These are phyloP conservation scores for Candida germanica DNA, from an alignment of 805 yeast species.

Conservation along the genomic window DNA sequence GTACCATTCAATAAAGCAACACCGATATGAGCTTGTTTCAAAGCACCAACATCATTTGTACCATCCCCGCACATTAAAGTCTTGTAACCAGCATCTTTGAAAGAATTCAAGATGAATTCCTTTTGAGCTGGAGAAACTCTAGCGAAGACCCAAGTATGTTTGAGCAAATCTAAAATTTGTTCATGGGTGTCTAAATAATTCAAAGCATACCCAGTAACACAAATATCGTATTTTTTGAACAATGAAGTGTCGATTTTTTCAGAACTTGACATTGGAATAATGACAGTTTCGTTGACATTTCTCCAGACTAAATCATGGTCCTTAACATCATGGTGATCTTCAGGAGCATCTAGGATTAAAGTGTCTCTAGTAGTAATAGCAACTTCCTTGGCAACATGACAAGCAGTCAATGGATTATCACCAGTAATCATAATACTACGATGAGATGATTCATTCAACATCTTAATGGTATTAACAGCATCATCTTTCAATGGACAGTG, in stretches of 20 bases:
- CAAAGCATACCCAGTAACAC: constrained; percentile 91
- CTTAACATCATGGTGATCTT: constrained; percentile 52
- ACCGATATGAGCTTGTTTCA: constrained; percentile 98
- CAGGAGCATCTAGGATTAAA: constrained; percentile 82
- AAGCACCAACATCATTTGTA: constrained; percentile 99
- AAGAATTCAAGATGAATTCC: constrained; percentile 80
- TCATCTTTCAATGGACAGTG: constrained; percentile 95
- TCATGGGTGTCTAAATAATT: constrained; percentile 60
- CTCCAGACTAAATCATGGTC: constrained; percentile 74
- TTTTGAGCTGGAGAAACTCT: constrained; percentile 96
- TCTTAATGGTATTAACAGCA: constrained; percentile 83
- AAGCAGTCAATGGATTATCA: constrained; percentile 97
- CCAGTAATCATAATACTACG: constrained; percentile 98
- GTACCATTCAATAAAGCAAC: constrained; percentile 97
- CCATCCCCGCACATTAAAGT: constrained; percentile 99
- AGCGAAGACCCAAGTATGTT: constrained; percentile 95
- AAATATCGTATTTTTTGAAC: constrained; percentile 72
- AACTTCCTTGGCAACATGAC: constrained; percentile 94
- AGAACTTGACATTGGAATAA: constrained; percentile 62
- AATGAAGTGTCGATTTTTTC: constrained; percentile 54
- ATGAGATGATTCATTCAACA: constrained; percentile 93
- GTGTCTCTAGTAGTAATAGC: constrained; percentile 80
- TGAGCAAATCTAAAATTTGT: constrained; percentile 69
- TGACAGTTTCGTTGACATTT: constrained; percentile 71
- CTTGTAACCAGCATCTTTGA: constrained; percentile 84